A percentile compares a stretch with the other conserved stretches of the same genome.
phyloP scores from a whole-genome alignment of 768 basidiomycete species.

The Serendipita sp. region DNA sequence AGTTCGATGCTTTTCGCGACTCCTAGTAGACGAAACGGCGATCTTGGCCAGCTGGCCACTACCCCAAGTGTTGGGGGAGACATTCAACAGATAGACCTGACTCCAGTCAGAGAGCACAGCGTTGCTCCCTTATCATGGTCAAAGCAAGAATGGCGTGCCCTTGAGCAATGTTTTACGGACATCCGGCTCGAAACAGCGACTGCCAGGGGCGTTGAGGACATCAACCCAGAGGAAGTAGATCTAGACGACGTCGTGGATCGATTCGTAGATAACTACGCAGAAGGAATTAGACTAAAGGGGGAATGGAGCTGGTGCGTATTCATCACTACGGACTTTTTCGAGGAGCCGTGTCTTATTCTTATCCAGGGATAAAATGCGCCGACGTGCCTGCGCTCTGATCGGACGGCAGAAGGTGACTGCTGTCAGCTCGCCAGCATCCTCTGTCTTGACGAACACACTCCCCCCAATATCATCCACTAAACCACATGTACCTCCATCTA shows the following conservation, averaged over 20 bases:
- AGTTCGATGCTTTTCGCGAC: background rate
- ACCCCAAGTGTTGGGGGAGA: background rate
- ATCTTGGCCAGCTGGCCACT: background rate
- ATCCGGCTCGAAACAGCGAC: background rate
- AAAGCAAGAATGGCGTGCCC: background rate
- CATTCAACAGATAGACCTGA: background rate
- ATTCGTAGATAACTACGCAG: background rate
- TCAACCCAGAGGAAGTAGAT: slow-evolving; percentile 1
- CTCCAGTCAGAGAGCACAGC: background rate
- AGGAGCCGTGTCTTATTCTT: background rate
- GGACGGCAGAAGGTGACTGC: background rate
- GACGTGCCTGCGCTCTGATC: background rate
- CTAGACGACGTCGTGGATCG: slow-evolving; percentile 2
- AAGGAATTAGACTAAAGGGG: background rate
- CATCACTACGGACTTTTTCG: background rate
- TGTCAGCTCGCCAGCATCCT: background rate
- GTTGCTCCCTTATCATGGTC: background rate
- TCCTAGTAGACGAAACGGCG: background rate
- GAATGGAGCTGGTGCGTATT: slow-evolving; percentile 3
- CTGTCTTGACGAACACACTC: background rate
- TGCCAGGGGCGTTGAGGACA: background rate
- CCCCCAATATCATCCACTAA: background rate
- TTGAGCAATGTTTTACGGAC: slow-evolving; percentile 6
- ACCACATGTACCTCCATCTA: background rate
- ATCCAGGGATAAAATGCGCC: slow-evolving; percentile 4